phyloP scores from a whole-genome alignment of 129 eudicot genomes.

The Flaveria robusta region DNA sequence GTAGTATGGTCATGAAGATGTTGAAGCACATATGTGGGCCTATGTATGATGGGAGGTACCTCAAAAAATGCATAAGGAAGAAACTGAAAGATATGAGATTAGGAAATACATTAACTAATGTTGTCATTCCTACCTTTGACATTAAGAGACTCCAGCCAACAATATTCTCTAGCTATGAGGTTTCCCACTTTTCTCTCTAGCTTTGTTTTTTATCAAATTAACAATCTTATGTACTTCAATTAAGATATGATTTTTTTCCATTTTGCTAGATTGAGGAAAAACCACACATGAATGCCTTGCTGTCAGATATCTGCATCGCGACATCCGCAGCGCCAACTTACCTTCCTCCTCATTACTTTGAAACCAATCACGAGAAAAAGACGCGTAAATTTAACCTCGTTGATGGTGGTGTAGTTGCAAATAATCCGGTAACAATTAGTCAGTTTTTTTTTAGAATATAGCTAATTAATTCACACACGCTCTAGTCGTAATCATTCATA shows the following conservation, averaged over 20 bases:
- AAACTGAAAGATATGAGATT: conserved; percentile 23
- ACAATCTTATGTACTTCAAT: not conserved
- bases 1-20: not conserved
- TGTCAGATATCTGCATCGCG: conserved; percentile 54
- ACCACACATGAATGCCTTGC: conserved; percentile 34
- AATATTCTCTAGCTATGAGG: conserved; percentile 48
- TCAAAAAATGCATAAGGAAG: conserved; percentile 8
- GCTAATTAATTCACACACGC: no score
- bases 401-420: conserved; percentile 57
- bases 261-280: conserved; percentile 30
- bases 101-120: conserved; percentile 35
- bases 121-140: conserved; percentile 46
- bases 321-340: conserved; percentile 53
- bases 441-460: not conserved
- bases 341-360: conserved; percentile 43
- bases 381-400: conserved; percentile 35
- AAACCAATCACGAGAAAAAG: conserved; percentile 16
- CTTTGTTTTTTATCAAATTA: not conserved
- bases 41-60: conserved; percentile 35
- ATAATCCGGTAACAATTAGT: conserved; percentile 40
- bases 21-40: conserved; percentile 24
- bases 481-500: no score
- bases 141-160: conserved; percentile 43
- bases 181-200: not conserved
- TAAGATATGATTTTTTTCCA: no score